Evolutionary conservation across 2,329 filamentous ascomycete genomes (phyloP).

Genomic region (Bipolaris gigantea): DNA sequence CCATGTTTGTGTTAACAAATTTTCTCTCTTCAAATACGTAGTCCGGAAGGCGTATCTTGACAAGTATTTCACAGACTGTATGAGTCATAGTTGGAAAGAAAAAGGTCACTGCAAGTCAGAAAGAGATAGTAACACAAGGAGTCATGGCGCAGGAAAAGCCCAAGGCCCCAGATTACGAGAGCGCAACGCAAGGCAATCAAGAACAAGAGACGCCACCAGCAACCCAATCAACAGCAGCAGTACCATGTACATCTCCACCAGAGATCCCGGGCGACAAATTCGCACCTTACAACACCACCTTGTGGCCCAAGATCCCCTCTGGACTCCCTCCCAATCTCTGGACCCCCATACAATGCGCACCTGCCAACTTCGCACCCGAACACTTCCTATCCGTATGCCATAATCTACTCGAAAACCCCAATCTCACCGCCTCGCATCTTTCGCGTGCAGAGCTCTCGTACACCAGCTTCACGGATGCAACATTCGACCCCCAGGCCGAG

Average conservation of each 20-base stretch:
- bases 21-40: background rate
- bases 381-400: slow-evolving; percentile 69
- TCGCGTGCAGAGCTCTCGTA: slow-evolving; percentile 76
- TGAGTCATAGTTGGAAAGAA: background rate
- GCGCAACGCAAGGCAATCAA: background rate
- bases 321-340: slow-evolving; percentile 41
- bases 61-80: background rate
- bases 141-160: background rate
- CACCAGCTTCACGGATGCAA: slow-evolving; percentile 50
- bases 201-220: background rate
- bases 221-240: too few relatives aligned
- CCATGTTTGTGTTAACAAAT: too few relatives aligned
- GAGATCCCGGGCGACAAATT: slow-evolving; percentile 27
- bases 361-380: slow-evolving; percentile 64
- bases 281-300: slow-evolving; percentile 36
- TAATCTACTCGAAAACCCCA: slow-evolving; percentile 77
- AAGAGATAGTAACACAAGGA: background rate
- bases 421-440: slow-evolving; percentile 75
- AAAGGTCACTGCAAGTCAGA: background rate
- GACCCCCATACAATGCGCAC: slow-evolving; percentile 43
- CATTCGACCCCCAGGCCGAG: slow-evolving; percentile 37
- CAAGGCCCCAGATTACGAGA: background rate
- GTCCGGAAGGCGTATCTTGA: too few relatives aligned
- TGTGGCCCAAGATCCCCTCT: slow-evolving; percentile 21
- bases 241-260: background rate